Evolutionary conservation across 805 yeast genomes (phyloP), one percentile per base, ranked within the genome.

Genomic region (Saturnispora silvae): DNA sequence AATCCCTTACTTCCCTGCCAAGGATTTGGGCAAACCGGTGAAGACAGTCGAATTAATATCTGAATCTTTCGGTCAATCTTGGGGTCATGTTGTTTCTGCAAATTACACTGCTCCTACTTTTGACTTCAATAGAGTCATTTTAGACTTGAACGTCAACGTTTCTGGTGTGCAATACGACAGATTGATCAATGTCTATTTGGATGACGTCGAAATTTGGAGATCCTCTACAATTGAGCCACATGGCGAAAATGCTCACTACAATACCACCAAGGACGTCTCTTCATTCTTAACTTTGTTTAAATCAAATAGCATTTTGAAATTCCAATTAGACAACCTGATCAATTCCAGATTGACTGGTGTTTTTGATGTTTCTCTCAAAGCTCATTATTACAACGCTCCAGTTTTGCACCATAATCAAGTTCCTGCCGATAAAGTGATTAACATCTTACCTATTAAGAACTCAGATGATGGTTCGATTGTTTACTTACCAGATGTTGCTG

Each of bases 181-280:
- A 41, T 57, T 78, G 45, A 76, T 76, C 14, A 79, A 78, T 52
- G 61, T 82, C 32, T 77, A 68, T 47, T 55, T 81, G 23, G 65
- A 67, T 40, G 82, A 77, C 23, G 63, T 68, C 13, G 81, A 81
- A 44, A 60, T 84, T 28, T 84, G 95, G 94, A 70, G 95, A 56
- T 76, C 84, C 1, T 78, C 89, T 3, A 85, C 95, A 3, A 75
- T 81, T 13, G 95, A 84, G 56, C 95, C 95, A 1, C 69, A 70
- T 40, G 57, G 77, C 48, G 52, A 50, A 11, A 46, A 59, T 2
- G 68, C 70, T 8, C 70, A 63, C 45, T 71, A 81, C 19, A 49
- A 56, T 4, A 59, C 68, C 38, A 60, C 67, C 22, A 83, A 81
- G 51, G 95, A 85, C 52, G 68, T 82, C 1, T 66, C 86, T 2